These are phyloP conservation scores for Paecilomyces dactylethromorphus DNA, from an alignment of 2,329 filamentous ascomycete species.

Conservation along the genomic window DNA sequence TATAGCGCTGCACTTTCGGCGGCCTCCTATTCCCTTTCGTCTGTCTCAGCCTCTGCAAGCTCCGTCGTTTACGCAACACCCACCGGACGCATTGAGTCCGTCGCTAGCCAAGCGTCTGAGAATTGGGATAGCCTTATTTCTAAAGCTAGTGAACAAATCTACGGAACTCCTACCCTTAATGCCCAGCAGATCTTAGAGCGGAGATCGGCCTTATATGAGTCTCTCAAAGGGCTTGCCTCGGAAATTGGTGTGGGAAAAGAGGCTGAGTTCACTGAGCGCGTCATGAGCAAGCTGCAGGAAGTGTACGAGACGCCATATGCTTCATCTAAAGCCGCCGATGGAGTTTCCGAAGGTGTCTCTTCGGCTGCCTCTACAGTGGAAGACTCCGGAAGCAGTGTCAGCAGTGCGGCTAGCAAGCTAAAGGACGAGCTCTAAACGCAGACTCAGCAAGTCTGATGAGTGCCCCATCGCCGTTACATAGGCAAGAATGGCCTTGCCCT, in stretches of 20 bases:
- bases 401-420: slow-evolving; percentile 36
- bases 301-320: slow-evolving; percentile 61
- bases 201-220: slow-evolving; percentile 59
- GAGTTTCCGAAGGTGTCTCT: slow-evolving; percentile 26
- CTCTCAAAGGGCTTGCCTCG: slow-evolving; percentile 65
- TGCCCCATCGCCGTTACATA: neutral
- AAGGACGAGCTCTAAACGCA: slow-evolving; percentile 47
- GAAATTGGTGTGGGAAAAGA: slow-evolving; percentile 74
- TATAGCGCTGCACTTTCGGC: slow-evolving; percentile 39
- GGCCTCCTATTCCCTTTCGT: slow-evolving; percentile 36
- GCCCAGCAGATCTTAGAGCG: slow-evolving; percentile 57
- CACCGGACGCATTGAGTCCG: slow-evolving; percentile 37
- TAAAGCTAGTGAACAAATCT: slow-evolving; percentile 62
- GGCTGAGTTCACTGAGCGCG: slow-evolving; percentile 73
- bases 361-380: slow-evolving; percentile 38
- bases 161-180: slow-evolving; percentile 59
- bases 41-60: slow-evolving; percentile 36
- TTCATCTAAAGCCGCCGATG: slow-evolving; percentile 23
- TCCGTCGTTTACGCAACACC: slow-evolving; percentile 40
- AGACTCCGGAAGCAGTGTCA: slow-evolving; percentile 42
- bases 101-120: slow-evolving; percentile 51
- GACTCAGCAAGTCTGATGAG: neutral
- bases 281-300: slow-evolving; percentile 63
- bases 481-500: neutral
- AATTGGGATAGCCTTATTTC: slow-evolving; percentile 60